phyloP scores from a whole-genome alignment of 2,329 filamentous ascomycete genomes.

The Zopfia rhizophila region DNA sequence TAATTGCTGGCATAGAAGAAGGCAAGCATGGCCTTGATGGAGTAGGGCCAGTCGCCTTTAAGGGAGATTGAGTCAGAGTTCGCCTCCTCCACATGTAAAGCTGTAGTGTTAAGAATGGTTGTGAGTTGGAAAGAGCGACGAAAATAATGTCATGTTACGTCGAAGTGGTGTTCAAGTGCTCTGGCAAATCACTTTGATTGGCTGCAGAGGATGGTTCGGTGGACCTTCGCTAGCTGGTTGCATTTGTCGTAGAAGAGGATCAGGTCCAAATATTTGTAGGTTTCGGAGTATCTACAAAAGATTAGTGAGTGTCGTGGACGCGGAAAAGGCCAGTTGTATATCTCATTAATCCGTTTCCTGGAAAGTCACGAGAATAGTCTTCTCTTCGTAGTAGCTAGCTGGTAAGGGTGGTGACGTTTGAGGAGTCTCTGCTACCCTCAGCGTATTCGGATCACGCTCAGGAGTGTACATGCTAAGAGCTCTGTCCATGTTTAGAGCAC shows the following conservation, averaged over 20 bases:
- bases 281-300: neutral
- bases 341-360: neutral
- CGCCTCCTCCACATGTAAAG: constrained; percentile 8
- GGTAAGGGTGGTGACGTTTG: neutral
- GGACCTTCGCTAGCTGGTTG: constrained; percentile 22
- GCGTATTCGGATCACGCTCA: no score
- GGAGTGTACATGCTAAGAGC: no score
- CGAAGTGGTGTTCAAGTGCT: constrained; percentile 12
- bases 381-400: constrained; percentile 23
- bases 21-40: constrained; percentile 27
- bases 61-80: constrained; percentile 25
- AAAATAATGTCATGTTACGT: neutral
- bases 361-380: constrained; percentile 24
- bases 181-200: constrained; percentile 28
- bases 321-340: constrained; percentile 18
- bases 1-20: constrained; percentile 28
- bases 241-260: constrained; percentile 30
- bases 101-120: neutral
- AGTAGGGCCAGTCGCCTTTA: constrained; percentile 33
- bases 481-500: no score
- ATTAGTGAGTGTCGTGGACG: constrained; percentile 11
- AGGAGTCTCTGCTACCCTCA: neutral
- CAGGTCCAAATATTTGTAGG: constrained; percentile 16
- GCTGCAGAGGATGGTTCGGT: constrained; percentile 27
- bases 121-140: constrained; percentile 11